phyloP scores from a whole-genome alignment of 2,329 filamentous ascomycete genomes.

The Pseudodiploospora longispora region DNA sequence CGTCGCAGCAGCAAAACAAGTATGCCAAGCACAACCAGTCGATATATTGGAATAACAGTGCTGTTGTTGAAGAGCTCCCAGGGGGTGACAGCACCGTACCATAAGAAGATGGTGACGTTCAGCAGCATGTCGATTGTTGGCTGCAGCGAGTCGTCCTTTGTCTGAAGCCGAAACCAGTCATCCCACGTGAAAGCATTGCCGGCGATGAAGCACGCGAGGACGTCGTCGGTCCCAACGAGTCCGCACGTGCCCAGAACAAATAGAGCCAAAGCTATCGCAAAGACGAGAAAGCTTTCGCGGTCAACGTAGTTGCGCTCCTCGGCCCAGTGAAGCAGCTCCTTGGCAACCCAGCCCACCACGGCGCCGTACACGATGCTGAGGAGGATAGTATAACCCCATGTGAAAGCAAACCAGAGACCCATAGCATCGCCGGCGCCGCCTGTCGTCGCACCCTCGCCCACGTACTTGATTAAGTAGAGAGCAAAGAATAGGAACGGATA shows the following conservation, averaged over 20 bases:
- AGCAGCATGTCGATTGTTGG: constrained; percentile 92
- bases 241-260: constrained; percentile 85
- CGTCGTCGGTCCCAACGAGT: constrained; percentile 80
- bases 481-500: constrained; percentile 85
- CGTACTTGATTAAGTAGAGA: constrained; percentile 74
- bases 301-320: constrained; percentile 77
- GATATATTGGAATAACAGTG: constrained; percentile 61
- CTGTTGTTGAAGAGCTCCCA: constrained; percentile 65
- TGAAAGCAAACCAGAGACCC: constrained; percentile 76
- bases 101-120: constrained; percentile 82
- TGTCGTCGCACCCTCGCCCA: constrained; percentile 46
- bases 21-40: constrained; percentile 65
- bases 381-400: constrained; percentile 74
- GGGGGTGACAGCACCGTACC: constrained; percentile 80
- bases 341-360: constrained; percentile 70
- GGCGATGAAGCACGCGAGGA: constrained; percentile 85
- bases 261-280: constrained; percentile 74
- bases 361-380: constrained; percentile 72
- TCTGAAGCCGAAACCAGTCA: constrained; percentile 88
- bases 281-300: constrained; percentile 79
- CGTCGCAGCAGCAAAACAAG: constrained; percentile 70
- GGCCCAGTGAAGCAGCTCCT: constrained; percentile 75
- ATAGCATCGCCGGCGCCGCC: constrained; percentile 62
- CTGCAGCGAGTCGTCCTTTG: constrained; percentile 83
- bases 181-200: constrained; percentile 90